phyloP scores from a whole-genome alignment of 257 asterid species.

The Solanum commersonii region DNA sequence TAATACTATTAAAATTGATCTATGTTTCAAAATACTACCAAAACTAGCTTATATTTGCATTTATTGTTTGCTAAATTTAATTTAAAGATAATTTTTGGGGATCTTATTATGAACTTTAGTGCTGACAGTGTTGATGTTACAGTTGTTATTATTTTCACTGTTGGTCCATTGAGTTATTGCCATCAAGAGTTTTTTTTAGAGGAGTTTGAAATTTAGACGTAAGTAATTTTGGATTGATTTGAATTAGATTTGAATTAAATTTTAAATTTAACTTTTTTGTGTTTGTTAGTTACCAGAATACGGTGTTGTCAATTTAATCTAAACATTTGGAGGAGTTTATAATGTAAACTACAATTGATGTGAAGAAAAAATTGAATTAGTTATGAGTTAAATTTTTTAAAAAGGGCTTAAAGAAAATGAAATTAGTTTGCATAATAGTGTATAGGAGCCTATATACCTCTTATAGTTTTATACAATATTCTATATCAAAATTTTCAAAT shows the following conservation, averaged over 20 bases:
- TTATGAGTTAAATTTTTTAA: background rate
- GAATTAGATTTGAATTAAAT: too few relatives aligned
- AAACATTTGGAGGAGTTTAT: background rate
- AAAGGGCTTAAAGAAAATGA: background rate
- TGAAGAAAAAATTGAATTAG: background rate
- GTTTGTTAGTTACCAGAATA: too few relatives aligned
- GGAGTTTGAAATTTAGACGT: background rate
- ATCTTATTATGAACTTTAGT: background rate
- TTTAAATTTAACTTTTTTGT: background rate
- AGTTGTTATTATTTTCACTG: too few relatives aligned
- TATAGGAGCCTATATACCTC: background rate
- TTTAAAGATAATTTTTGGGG: background rate
- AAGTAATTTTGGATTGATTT: too few relatives aligned
- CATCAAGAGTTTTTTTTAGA: background rate
- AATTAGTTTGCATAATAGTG: too few relatives aligned
- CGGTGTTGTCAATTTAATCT: background rate
- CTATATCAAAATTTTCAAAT: too few relatives aligned
- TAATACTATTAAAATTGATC: background rate
- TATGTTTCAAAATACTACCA: background rate
- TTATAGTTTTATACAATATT: too few relatives aligned
- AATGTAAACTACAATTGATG: background rate
- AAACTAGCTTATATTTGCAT: background rate
- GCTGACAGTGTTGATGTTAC: background rate
- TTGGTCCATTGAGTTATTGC: background rate
- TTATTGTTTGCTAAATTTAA: background rate